Conservation (phyloP, 352 stramenopile species). For the Phytopythium boreale region DNA sequence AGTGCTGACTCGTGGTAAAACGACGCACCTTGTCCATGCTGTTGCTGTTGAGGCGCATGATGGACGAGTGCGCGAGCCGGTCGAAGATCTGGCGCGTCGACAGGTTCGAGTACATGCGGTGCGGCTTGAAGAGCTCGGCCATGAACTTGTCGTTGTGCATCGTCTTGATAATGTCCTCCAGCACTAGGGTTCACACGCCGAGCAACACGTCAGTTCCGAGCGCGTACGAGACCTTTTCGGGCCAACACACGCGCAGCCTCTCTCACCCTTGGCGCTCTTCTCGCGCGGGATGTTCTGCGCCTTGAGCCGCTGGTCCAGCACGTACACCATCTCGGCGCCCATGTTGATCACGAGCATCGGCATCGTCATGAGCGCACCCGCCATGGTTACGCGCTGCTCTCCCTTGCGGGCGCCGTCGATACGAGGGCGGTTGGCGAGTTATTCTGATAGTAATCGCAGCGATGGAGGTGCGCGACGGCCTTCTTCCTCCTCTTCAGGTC, state of each 20-base stretch:
- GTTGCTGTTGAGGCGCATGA: slow-evolving; percentile 93
- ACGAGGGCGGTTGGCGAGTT: neutral
- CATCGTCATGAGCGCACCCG: slow-evolving; percentile 82
- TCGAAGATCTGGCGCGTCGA: slow-evolving; percentile 92
- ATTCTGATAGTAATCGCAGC: too few relatives aligned
- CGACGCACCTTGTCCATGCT: slow-evolving; percentile 89
- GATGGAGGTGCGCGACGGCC: neutral
- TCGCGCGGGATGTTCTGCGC: slow-evolving; percentile 88
- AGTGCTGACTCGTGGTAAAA: neutral
- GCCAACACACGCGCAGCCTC: too few relatives aligned
- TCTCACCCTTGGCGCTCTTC: slow-evolving; percentile 85
- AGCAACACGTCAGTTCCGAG: neutral
- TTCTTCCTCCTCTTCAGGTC: neutral
- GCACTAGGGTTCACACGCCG: slow-evolving; percentile 37
- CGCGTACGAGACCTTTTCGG: slow-evolving; percentile 7
- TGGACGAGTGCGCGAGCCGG: slow-evolving; percentile 90
- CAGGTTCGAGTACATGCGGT: slow-evolving; percentile 89
- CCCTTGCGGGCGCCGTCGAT: too few relatives aligned
- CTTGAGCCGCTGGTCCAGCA: slow-evolving; percentile 90
- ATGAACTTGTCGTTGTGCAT: slow-evolving; percentile 93
- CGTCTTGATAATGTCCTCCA: slow-evolving; percentile 90
- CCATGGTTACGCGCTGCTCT: slow-evolving; percentile 33
- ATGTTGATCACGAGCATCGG: slow-evolving; percentile 93
- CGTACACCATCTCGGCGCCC: slow-evolving; percentile 94
- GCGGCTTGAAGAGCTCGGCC: slow-evolving; percentile 90